Evolutionary conservation across 768 basidiomycete genomes (phyloP), one percentile per base, ranked within the genome.

Genomic region (Psilocybe azurescens): DNA sequence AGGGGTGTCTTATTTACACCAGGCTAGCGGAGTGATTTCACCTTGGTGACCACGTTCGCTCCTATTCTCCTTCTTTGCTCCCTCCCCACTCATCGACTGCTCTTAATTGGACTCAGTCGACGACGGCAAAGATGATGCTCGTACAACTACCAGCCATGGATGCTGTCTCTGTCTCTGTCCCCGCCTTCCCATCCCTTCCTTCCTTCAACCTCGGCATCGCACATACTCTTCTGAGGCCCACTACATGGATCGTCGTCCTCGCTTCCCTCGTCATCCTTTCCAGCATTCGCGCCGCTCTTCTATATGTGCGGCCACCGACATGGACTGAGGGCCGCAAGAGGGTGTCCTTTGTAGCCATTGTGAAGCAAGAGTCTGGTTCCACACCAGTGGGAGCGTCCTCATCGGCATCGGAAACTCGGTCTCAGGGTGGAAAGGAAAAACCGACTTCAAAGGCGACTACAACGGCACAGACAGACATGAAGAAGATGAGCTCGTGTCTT

Each of bases 251-350:
- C 47, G 62, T 65, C 32, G 60, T 74, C 24, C 65, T 74, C 53
- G 67, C 66, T 62, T 62, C 66, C 60, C 55, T 70, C 53, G 62
- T 68, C 66, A 64, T 71, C 53, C 67, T 70, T 64, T 63, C 63
- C 61, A 58, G 59, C 62, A 66, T 65, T 57, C 65, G 66, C 48
- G 69, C 67, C 16, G 69, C 69, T 32, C 53, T 70, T 46, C 58
- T 69, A 57, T 64, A 62, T 49, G 41, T 70, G 36, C 71, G 68
- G 32, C 60, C 62, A 46, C 65, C 58, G 47, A 63, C 60, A 28
- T 68, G 57, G 65, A 48, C 65, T 18, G 54, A 67, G 62, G 68
- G 60, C 14, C 59, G 54, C 53, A 51, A 61, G 46, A 56, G 53
- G 11, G 60, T 63, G 16, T 64, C 67, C 8, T 58, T 61, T 47